phyloP scores from a whole-genome alignment of 2,329 filamentous ascomycete genomes.

The Ascochyta lentis region DNA sequence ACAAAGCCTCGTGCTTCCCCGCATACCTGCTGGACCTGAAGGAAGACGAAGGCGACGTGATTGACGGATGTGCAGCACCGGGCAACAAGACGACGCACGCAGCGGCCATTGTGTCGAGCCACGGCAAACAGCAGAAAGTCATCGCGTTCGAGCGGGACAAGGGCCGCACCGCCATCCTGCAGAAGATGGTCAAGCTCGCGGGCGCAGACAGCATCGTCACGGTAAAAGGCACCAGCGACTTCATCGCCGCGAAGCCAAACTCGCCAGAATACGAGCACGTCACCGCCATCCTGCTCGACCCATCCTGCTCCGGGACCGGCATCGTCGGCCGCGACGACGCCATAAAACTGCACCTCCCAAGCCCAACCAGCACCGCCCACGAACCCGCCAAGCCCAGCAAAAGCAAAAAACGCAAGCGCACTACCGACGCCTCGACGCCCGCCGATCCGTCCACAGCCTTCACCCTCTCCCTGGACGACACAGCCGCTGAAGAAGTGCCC shows the following conservation, averaged over 20 bases:
- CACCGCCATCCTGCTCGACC: constrained; percentile 84
- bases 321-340: constrained; percentile 89
- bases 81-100: constrained; percentile 98
- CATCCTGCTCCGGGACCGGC: constrained; percentile 93
- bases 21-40: constrained; percentile 81
- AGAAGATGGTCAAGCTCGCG: constrained; percentile 83
- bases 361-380: background rate
- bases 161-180: constrained; percentile 73
- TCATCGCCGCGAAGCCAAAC: constrained; percentile 74
- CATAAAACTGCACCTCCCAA: constrained; percentile 65
- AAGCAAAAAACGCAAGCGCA: constrained; percentile 45
- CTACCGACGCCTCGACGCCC: constrained; percentile 3
- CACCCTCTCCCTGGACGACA: constrained; percentile 36
- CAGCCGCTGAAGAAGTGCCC: constrained; percentile 49
- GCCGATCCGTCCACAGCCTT: constrained; percentile 18
- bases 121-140: constrained; percentile 58
- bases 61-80: constrained; percentile 94
- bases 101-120: constrained; percentile 71
- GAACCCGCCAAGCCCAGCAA: constrained; percentile 11
- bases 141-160: constrained; percentile 82
- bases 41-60: constrained; percentile 72
- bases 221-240: constrained; percentile 79
- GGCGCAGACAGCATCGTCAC: constrained; percentile 71
- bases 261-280: constrained; percentile 70
- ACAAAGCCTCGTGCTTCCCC: constrained; percentile 96